phyloP scores from a whole-genome alignment of 108 stramenopile genomes.

The Conticribra guillardii region DNA sequence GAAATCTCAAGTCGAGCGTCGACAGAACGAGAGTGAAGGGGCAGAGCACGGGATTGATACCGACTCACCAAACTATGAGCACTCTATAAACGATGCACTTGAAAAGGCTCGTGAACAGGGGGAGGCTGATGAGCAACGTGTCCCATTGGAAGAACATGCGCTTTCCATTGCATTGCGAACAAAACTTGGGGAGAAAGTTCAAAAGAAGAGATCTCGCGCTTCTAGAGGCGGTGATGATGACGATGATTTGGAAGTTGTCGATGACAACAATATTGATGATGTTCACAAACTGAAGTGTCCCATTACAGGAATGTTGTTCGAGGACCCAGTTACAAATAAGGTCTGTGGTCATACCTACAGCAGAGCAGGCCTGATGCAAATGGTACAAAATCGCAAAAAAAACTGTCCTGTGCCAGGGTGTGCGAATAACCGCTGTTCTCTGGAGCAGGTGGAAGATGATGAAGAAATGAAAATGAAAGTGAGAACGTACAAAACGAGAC shows the following conservation, averaged over 20 bases:
- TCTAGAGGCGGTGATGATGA: slow-evolving; percentile 44
- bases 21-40: slow-evolving; percentile 10
- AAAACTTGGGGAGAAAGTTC: slow-evolving; percentile 37
- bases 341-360: slow-evolving; percentile 70
- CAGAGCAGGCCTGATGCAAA: slow-evolving; percentile 50
- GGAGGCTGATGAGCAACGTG: slow-evolving; percentile 11
- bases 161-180: slow-evolving; percentile 21
- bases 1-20: slow-evolving; percentile 23
- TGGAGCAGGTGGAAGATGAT: slow-evolving; percentile 61
- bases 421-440: slow-evolving; percentile 39
- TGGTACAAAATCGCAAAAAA: slow-evolving; percentile 34
- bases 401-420: slow-evolving; percentile 76
- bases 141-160: slow-evolving; percentile 24
- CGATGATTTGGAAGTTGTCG: slow-evolving; percentile 42
- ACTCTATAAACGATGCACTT: slow-evolving; percentile 35
- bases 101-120: slow-evolving; percentile 27
- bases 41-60: neutral
- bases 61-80: slow-evolving; percentile 47
- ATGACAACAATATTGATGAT: slow-evolving; percentile 20
- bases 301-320: slow-evolving; percentile 59
- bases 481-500: slow-evolving; percentile 51
- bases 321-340: slow-evolving; percentile 69
- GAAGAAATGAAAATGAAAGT: slow-evolving; percentile 58
- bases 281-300: slow-evolving; percentile 63
- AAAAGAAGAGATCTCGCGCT: slow-evolving; percentile 28